Evolutionary conservation across 1,139 yeast species (phyloP).

Genomic region (Wickerhamomyces sp.): DNA sequence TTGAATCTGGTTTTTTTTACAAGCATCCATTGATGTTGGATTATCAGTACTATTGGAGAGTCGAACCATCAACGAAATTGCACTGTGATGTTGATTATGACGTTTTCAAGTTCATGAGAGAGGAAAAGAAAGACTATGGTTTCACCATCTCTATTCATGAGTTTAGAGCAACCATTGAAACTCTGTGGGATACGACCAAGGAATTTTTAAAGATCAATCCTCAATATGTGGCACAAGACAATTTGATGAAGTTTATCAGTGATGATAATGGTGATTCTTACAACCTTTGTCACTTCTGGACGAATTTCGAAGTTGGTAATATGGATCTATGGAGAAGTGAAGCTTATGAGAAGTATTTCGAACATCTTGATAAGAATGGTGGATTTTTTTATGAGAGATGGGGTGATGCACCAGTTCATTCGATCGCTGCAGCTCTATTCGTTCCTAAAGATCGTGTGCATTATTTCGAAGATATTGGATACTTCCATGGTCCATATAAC

Average conservation of each 20-base stretch:
- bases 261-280: slow-evolving; percentile 62
- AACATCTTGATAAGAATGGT: slow-evolving; percentile 67
- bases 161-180: slow-evolving; percentile 49
- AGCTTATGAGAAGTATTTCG: slow-evolving; percentile 65
- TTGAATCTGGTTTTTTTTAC: slow-evolving; percentile 69
- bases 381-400: slow-evolving; percentile 93
- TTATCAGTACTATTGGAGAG: slow-evolving; percentile 74
- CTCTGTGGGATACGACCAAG: slow-evolving; percentile 57
- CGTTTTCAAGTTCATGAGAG: slow-evolving; percentile 60
- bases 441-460: slow-evolving; percentile 63
- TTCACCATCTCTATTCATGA: slow-evolving; percentile 64
- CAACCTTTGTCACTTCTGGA: slow-evolving; percentile 89
- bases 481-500: slow-evolving; percentile 75
- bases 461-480: slow-evolving; percentile 79
- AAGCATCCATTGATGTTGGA: slow-evolving; percentile 51
- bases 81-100: slow-evolving; percentile 66
- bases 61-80: slow-evolving; percentile 61
- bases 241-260: slow-evolving; percentile 65
- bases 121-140: slow-evolving; percentile 53
- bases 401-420: slow-evolving; percentile 95
- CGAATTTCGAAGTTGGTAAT: slow-evolving; percentile 82
- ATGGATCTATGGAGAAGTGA: slow-evolving; percentile 71
- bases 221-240: slow-evolving; percentile 38
- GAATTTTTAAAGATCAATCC: slow-evolving; percentile 46
- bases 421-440: slow-evolving; percentile 74